Percentiles rank a stretch among this genome's conserved stretches.
Conservation (phyloP, 2,329 filamentous ascomycete species). For the Fonsecaea pugnacius region DNA sequence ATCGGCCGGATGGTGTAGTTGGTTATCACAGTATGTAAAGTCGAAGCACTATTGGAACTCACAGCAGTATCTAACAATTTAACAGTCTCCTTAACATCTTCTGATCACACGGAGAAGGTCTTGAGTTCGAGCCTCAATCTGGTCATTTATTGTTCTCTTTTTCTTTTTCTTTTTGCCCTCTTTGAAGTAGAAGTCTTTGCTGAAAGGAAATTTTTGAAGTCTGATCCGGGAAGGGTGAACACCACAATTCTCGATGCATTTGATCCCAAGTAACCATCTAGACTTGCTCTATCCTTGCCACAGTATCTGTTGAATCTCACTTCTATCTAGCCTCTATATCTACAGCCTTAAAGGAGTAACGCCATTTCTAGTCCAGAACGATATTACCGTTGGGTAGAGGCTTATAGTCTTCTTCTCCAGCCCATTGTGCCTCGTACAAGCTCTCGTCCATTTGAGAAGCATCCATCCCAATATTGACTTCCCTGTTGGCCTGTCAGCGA, state of each 20-base stretch:
- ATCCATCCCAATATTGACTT: slow-evolving; percentile 56
- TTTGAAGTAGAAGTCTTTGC: background rate
- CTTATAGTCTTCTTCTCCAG: slow-evolving; percentile 40
- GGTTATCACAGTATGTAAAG: slow-evolving; percentile 12
- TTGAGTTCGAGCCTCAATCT: slow-evolving; percentile 23
- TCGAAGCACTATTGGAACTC: too few species aligned
- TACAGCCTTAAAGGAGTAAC: background rate
- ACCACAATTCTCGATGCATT: background rate
- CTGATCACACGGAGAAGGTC: slow-evolving; percentile 12
- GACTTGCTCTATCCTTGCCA: background rate
- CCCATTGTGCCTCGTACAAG: slow-evolving; percentile 47
- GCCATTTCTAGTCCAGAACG: slow-evolving; percentile 21
- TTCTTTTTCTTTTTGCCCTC: background rate
- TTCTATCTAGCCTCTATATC: background rate
- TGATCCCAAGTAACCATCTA: background rate
- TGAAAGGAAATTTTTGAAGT: background rate
- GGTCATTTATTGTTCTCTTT: too few species aligned
- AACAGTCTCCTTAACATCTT: slow-evolving; percentile 11
- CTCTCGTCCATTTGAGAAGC: slow-evolving; percentile 57
- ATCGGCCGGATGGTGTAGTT: slow-evolving; percentile 11
- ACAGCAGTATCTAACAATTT: background rate
- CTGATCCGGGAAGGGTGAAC: background rate
- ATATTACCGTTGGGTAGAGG: slow-evolving; percentile 30
- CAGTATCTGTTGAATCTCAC: background rate
- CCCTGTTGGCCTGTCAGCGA: slow-evolving; percentile 31